Evolutionary conservation across 163 green algal genomes (phyloP), one percentile per base, ranked within the genome.

Genomic region (Chloromonas sp.): DNA sequence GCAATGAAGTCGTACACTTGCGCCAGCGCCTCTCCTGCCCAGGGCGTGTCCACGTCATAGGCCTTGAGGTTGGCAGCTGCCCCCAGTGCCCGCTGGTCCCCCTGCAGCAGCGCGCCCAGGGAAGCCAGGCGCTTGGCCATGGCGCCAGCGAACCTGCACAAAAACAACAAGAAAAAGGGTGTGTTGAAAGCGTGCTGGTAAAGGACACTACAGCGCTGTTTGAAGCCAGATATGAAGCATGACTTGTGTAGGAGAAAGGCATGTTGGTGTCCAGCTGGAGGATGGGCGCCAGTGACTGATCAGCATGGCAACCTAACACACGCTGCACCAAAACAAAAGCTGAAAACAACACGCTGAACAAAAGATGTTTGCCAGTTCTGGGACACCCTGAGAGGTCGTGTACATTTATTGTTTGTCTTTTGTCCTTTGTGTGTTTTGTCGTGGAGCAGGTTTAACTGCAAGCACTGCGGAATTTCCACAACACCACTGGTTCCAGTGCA

Each of bases 41-140:
- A 92, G 84, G 88, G 89, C 87, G 92, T 94, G 84, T 95, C 92
- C 0, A 94, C 84, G 86, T 95, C 92, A 86, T 93, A 95, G 13
- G 81, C 81, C 87, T 93, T 93, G n/a, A 94, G 87, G 76, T 92
- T 87, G 57, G 83, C 83, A 1, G 87, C 90, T 2, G 92, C 92
- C 0, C 91, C 92, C 71, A 94, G 74, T 78, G 95, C 95, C 58
- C 93, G 85, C 36, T 95, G 89, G 89, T 98, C 95, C 15, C 95
- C 96, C 36, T 94, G 88, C 8, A 96, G 96, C 58, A 97, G 89
- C 57, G 95, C 95, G 0, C 95, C 94, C 78, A 98, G 89, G 70
- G 81, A 93, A 79, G 96, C 91, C 81, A 98, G 91, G n/a, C 95
- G 92, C 78, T 93, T 91, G 59, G 95, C 94, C 61, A 98, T 94